A percentile compares a stretch with the other conserved stretches of the same genome.
Evolutionary conservation across 495 filamentous ascomycete genomes (phyloP).

Genomic region (Xylaria bambusicola): DNA sequence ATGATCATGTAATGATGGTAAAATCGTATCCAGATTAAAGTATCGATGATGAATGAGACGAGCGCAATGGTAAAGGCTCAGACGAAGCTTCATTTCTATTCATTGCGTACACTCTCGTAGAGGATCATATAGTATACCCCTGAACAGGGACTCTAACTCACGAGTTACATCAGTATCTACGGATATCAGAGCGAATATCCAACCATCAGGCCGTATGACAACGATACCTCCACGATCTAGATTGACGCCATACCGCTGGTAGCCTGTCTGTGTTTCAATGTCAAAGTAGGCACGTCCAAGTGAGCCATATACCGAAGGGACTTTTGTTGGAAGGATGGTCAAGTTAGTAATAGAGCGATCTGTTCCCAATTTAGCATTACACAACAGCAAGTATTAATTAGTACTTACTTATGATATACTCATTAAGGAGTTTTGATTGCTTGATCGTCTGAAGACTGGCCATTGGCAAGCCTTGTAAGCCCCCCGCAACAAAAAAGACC

Average conservation of each 20-base stretch:
- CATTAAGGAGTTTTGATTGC: constrained; percentile 5
- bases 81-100: not conserved
- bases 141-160: constrained; percentile 7
- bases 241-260: constrained; percentile 40
- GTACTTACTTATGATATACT: not conserved
- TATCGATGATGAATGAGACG: not conserved
- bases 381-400: constrained; percentile 18
- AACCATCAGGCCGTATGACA: constrained; percentile 49
- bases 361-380: constrained; percentile 12
- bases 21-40: not conserved
- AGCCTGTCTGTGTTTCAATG: constrained; percentile 27
- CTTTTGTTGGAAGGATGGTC: constrained; percentile 35
- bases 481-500: not conserved
- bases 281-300: constrained; percentile 44
- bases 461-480: not conserved
- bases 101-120: not conserved
- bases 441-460: not conserved
- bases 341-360: constrained; percentile 23
- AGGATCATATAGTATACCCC: not conserved
- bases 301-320: constrained; percentile 41
- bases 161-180: constrained; percentile 16
- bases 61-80: not conserved
- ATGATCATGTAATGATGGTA: too few relatives aligned
- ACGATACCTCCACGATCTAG: constrained; percentile 36
- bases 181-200: constrained; percentile 39